phyloP scores from a whole-genome alignment of 148 eudicot species.

The Silene uniflora region DNA sequence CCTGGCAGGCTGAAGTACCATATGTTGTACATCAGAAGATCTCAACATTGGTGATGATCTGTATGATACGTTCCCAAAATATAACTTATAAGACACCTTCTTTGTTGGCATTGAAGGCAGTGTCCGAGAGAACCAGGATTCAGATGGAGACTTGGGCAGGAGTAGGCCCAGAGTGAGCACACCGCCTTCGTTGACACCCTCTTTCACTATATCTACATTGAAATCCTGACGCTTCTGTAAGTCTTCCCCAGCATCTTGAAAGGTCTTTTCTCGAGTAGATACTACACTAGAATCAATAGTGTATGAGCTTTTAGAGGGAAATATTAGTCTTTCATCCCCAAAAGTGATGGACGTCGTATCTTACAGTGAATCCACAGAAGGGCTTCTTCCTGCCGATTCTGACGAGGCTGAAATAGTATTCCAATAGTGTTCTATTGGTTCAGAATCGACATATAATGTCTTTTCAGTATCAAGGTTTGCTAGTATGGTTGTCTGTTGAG shows the following conservation, averaged over 20 bases:
- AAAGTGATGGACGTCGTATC: slow-evolving; percentile 28
- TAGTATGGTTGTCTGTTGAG: slow-evolving; percentile 20
- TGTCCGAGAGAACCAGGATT: slow-evolving; percentile 89
- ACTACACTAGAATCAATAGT: slow-evolving; percentile 9
- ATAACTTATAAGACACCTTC: slow-evolving; percentile 30
- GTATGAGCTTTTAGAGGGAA: slow-evolving; percentile 13
- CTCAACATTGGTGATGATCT: slow-evolving; percentile 30
- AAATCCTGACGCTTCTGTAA: slow-evolving; percentile 20
- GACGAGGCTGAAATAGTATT: slow-evolving; percentile 31
- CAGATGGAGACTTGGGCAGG: slow-evolving; percentile 79
- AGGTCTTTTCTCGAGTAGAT: slow-evolving; percentile 21
- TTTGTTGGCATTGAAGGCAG: slow-evolving; percentile 58
- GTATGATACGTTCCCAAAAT: slow-evolving; percentile 23
- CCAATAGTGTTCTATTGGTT: slow-evolving; percentile 37
- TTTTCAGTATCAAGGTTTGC: slow-evolving; percentile 42
- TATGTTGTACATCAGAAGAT: slow-evolving; percentile 13
- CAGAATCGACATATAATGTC: slow-evolving; percentile 58
- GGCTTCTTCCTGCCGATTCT: slow-evolving; percentile 30
- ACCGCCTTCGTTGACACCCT: slow-evolving; percentile 13
- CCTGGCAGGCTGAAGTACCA: slow-evolving; percentile 25
- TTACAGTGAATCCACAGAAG: no score
- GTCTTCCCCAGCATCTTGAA: slow-evolving; percentile 13
- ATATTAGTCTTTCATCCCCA: slow-evolving; percentile 15
- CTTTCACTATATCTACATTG: slow-evolving; percentile 15
- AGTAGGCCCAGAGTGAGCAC: slow-evolving; percentile 44